Evolutionary conservation across 108 stramenopile genomes (phyloP).

Genomic region (Chaetoceros tenuissimus): DNA sequence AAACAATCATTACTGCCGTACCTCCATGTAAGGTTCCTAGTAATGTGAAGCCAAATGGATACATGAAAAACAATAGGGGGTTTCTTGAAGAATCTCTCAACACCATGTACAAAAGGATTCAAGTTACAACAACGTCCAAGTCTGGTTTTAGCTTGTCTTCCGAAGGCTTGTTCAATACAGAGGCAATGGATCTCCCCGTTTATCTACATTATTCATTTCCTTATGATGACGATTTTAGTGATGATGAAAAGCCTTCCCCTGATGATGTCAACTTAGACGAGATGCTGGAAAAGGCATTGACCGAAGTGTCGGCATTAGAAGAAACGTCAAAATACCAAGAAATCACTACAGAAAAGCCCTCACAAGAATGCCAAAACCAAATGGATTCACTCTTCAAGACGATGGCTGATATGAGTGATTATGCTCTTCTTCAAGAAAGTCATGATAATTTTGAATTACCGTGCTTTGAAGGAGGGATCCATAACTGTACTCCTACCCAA

Average conservation of each 20-base stretch:
- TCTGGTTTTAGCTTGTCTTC: slow-evolving; percentile 17
- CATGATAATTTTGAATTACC: background rate
- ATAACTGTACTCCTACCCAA: background rate
- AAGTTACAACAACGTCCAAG: too few relatives aligned
- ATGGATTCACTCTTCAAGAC: background rate
- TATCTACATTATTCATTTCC: too few relatives aligned
- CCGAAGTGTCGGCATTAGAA: too few relatives aligned
- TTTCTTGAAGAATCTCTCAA: slow-evolving; percentile 3
- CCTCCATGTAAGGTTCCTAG: slow-evolving; percentile 30
- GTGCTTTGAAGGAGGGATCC: background rate
- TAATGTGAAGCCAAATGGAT: slow-evolving; percentile 13
- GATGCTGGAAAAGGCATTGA: too few relatives aligned
- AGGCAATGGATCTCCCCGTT: background rate
- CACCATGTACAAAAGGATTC: slow-evolving; percentile 19
- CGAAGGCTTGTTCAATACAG: slow-evolving; percentile 9
- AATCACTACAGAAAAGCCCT: too few relatives aligned
- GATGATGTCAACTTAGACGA: too few relatives aligned
- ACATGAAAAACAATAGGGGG: slow-evolving; percentile 10
- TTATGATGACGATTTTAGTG: too few relatives aligned
- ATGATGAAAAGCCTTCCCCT: too few relatives aligned
- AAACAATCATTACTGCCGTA: slow-evolving; percentile 43
- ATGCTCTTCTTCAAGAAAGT: background rate
- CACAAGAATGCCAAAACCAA: too few relatives aligned
- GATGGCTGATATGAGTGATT: background rate
- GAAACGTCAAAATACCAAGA: too few relatives aligned